Evolutionary conservation across 805 yeast species (phyloP).

Genomic region (Suhomyces sp.): DNA sequence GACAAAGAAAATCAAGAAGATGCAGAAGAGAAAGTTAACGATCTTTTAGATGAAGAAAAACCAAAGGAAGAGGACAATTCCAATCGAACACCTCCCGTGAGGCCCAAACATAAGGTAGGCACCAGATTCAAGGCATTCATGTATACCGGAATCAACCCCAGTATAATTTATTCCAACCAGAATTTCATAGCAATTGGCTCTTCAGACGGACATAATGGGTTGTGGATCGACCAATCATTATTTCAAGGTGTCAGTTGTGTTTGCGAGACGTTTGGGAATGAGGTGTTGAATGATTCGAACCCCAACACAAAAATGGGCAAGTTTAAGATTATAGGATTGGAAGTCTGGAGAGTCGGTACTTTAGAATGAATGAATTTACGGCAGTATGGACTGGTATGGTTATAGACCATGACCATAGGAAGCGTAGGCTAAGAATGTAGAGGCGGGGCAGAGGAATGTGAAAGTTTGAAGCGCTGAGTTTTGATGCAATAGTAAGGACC

Average conservation of each 20-base stretch:
- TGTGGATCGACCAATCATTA: slow-evolving; percentile 79
- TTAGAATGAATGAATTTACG: slow-evolving; percentile 10
- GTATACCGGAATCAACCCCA: slow-evolving; percentile 86
- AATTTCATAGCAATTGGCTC: slow-evolving; percentile 83
- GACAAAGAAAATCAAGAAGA: neutral
- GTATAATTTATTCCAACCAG: slow-evolving; percentile 76
- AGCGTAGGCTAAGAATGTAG: no score
- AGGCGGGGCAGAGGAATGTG: no score
- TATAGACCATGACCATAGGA: no score
- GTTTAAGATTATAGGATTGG: slow-evolving; percentile 75
- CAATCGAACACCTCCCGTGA: no score
- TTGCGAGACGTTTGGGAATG: slow-evolving; percentile 89
- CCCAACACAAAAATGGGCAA: slow-evolving; percentile 46
- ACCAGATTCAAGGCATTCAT: slow-evolving; percentile 73
- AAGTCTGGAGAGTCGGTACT: slow-evolving; percentile 77
- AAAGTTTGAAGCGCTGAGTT: no score
- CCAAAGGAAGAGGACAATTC: neutral
- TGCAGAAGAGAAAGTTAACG: neutral
- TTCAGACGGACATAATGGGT: slow-evolving; percentile 88
- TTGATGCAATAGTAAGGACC: no score
- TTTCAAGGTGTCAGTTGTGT: slow-evolving; percentile 74
- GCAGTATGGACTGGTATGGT: no score
- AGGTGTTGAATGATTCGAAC: slow-evolving; percentile 47
- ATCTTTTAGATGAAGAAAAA: neutral
- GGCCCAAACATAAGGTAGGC: neutral